Conservation (phyloP, 2,329 filamentous ascomycete genomes). For the Fusarium keratoplasticum region DNA sequence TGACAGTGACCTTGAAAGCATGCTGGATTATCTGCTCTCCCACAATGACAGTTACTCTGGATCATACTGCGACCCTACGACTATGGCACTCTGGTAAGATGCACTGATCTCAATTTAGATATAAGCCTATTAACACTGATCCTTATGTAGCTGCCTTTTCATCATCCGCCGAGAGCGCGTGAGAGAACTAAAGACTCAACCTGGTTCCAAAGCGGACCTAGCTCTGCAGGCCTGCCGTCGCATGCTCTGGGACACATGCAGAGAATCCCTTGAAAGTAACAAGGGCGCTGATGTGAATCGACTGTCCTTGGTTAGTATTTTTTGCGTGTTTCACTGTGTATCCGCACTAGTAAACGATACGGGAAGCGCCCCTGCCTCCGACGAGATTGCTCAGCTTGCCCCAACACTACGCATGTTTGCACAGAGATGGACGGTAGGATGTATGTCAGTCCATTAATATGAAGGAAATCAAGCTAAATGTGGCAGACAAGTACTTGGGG, state of each 20-base stretch:
- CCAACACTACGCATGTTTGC: neutral
- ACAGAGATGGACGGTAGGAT: neutral
- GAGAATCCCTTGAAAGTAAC: neutral
- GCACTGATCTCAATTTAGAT: too few relatives aligned
- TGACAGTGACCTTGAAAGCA: neutral
- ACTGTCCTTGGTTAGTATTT: neutral
- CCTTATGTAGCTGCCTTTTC: neutral
- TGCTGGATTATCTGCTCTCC: neutral
- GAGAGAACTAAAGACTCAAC: neutral
- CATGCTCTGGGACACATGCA: neutral
- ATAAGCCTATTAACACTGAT: neutral
- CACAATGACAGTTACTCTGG: neutral
- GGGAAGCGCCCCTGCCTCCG: too few relatives aligned
- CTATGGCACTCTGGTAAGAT: neutral
- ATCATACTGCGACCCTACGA: neutral
- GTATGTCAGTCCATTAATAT: neutral
- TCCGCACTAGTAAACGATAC: neutral
- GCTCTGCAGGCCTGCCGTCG: neutral
- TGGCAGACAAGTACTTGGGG: too few relatives aligned
- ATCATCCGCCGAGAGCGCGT: neutral
- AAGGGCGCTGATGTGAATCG: neutral
- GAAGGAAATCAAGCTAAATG: too few relatives aligned
- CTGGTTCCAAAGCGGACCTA: neutral
- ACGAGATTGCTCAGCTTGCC: neutral
- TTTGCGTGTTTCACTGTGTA: neutral